Evolutionary conservation across 2,329 filamentous ascomycete species (phyloP), one percentile per base, ranked within the genome.

Genomic region (Colletotrichum truncatum): DNA sequence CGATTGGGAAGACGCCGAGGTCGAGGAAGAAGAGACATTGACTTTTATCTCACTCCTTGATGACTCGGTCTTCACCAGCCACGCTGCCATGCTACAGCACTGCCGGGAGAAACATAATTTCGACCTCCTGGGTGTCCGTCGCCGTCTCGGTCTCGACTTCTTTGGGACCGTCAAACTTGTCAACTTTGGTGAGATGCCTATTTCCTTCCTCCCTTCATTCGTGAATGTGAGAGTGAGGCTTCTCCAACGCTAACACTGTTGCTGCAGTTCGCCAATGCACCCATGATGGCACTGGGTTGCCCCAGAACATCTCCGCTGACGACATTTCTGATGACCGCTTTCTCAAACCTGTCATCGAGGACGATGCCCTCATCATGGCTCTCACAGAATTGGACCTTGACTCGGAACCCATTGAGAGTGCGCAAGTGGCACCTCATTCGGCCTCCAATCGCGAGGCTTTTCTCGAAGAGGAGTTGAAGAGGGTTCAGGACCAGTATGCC

Each of bases 301-400:
- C 88, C 1, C 82, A 86, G 63, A 78, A 90, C 43, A 89, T 93
- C 63, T 83, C 87, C 3, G 81, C 81, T 34, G 80, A 82, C 2
- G 82, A 89, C 25, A 89, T 98, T 67, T 84, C 89, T n/a, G 88
- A 93, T 67, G 95, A 98, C 68, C 85, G 86, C 69, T 97, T 90
- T 73, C 83, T 99, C 64, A 91, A 92, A 74, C 96, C 96, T 0
- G 90, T 94, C 4, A 80, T 99, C 7, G 91, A 96, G 64, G 93
- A 98, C 70, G 96, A 99, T 75, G 92, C 94, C 4, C 82, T 98
- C 56, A 87, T 99, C 30, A 94, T 97, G 74, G 92, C 88, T 60
- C 83, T 99, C 18, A 95, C 97, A 68, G 96, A 98, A 67, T 82
- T 97, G 11, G 75, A 76, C 16, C 83, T 85, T 9, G 79, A 82